These are phyloP conservation scores for Venturia asperata DNA, from an alignment of 2,329 filamentous ascomycete genomes.

Conservation along the genomic window DNA sequence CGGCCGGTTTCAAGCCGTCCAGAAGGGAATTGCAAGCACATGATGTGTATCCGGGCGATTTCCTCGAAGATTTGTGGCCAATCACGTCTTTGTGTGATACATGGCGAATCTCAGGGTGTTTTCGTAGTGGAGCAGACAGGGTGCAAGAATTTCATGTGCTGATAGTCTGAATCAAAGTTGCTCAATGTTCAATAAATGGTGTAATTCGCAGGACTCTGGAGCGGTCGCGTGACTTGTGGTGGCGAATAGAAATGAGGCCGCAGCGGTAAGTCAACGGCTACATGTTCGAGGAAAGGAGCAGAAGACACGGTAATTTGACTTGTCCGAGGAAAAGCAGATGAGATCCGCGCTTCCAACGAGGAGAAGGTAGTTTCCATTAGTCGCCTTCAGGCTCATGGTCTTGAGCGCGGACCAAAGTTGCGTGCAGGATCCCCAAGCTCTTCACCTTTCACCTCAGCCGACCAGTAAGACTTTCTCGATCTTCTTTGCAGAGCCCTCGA, in stretches of 20 bases:
- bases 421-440: not conserved
- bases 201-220: not conserved
- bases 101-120: too few species aligned
- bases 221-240: not conserved
- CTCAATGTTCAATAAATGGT: too few species aligned
- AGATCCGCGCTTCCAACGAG: not conserved
- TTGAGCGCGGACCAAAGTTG: not conserved
- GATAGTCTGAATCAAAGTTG: not conserved
- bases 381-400: not conserved
- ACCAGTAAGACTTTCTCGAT: not conserved
- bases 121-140: not conserved
- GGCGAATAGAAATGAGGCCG: not conserved
- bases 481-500: not conserved
- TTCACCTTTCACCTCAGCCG: not conserved
- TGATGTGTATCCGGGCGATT: too few species aligned
- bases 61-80: too few species aligned
- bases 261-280: not conserved
- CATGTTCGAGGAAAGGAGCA: not conserved
- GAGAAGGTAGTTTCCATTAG: not conserved
- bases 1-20: too few species aligned
- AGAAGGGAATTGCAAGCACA: too few species aligned
- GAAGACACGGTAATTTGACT: not conserved
- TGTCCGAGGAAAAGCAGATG: not conserved
- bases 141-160: not conserved
- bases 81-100: too few species aligned